Percentiles rank a stretch among this genome's conserved stretches.
These are phyloP conservation scores for Trichosporon ovoides DNA, from an alignment of 1,284 basidiomycete genomes.

Conservation along the genomic window DNA sequence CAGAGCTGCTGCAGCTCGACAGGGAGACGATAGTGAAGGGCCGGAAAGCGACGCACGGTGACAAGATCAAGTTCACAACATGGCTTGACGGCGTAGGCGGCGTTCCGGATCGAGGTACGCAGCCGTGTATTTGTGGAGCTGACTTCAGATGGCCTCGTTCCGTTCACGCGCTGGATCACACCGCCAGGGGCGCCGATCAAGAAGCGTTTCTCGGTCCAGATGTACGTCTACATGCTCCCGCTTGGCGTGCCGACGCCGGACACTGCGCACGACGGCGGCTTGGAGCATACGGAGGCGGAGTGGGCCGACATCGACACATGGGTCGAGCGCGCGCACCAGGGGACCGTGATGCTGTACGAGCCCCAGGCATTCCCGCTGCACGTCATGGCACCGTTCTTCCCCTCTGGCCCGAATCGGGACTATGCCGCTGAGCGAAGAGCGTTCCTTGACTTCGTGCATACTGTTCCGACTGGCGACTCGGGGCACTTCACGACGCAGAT, in stretches of 20 bases:
- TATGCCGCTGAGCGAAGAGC: constrained; percentile 9
- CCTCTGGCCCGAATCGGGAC: constrained; percentile 2
- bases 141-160: constrained; percentile 13
- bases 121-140: neutral
- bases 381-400: constrained; percentile 14
- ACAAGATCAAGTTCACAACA: constrained; percentile 15
- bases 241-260: neutral
- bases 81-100: constrained; percentile 14
- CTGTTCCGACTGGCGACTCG: constrained; percentile 8
- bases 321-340: constrained; percentile 3
- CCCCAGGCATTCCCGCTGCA: constrained; percentile 17
- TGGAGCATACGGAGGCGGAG: constrained; percentile 18
- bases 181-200: constrained; percentile 7
- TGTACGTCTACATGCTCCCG: constrained; percentile 21
- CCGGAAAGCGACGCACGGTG: constrained; percentile 12
- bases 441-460: constrained; percentile 7
- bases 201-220: constrained; percentile 19
- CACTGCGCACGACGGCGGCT: constrained; percentile 15
- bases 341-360: constrained; percentile 18
- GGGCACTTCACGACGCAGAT: constrained; percentile 8
- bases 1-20: constrained; percentile 7
- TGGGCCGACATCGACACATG: constrained; percentile 5
- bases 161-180: constrained; percentile 22
- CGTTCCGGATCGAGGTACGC: constrained; percentile 10
- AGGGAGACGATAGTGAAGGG: neutral